Conservation (phyloP, 768 basidiomycete species). For the Panus rudis region DNA sequence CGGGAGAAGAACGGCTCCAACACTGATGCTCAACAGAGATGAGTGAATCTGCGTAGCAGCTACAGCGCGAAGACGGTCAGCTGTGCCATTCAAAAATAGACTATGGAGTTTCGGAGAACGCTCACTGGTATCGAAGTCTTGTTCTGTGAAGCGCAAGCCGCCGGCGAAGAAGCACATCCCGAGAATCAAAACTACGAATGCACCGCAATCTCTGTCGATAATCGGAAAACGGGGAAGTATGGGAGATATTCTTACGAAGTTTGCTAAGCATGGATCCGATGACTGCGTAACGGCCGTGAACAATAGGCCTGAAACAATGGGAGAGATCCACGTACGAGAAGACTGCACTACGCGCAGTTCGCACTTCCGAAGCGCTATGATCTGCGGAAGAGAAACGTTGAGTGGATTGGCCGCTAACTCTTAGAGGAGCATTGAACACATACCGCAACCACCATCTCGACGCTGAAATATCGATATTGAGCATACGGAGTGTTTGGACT, state of each 20-base stretch:
- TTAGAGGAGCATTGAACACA: too few relatives aligned
- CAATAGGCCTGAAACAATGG: not conserved
- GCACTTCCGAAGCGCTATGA: constrained; percentile 77
- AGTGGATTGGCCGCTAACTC: not conserved
- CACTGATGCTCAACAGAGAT: constrained; percentile 70
- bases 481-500: constrained; percentile 3
- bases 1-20: constrained; percentile 71
- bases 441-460: constrained; percentile 67
- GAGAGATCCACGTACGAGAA: constrained; percentile 43
- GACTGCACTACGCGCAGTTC: constrained; percentile 78
- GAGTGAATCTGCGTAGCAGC: constrained; percentile 66
- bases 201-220: not conserved
- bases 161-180: constrained; percentile 92
- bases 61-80: constrained; percentile 12
- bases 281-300: constrained; percentile 34
- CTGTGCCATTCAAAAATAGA: not conserved
- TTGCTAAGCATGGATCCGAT: constrained; percentile 82
- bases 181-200: constrained; percentile 43
- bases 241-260: constrained; percentile 36
- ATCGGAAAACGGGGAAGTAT: not conserved
- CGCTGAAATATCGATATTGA: constrained; percentile 23
- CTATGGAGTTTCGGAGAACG: too few relatives aligned
- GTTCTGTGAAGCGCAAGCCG: constrained; percentile 69
- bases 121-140: constrained; percentile 67
- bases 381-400: constrained; percentile 30